These are phyloP conservation scores for Dunaliella sp. DNA, from an alignment of 139 green algal genomes.

Conservation along the genomic window DNA sequence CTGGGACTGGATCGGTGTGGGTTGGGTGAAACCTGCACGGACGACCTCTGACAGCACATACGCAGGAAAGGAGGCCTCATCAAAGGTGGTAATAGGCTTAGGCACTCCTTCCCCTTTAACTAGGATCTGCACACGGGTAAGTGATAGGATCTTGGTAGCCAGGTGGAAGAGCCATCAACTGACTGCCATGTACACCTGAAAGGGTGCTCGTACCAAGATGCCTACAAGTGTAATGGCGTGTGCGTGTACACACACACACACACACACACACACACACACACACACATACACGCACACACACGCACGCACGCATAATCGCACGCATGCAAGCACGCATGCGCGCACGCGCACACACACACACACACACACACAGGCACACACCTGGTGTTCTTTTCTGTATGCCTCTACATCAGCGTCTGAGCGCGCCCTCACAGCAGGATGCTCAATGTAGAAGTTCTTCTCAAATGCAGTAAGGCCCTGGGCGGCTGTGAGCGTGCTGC, in stretches of 20 bases:
- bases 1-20: constrained; percentile 85
- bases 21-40: constrained; percentile 76
- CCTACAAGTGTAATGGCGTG: neutral
- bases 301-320: too few relatives aligned
- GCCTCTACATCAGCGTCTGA: constrained; percentile 62
- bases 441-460: constrained; percentile 73
- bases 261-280: neutral
- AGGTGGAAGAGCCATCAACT: constrained; percentile 4
- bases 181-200: neutral
- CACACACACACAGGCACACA: constrained; percentile 45
- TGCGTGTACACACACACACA: neutral
- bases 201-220: neutral
- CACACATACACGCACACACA: constrained; percentile 1
- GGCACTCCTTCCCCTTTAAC: constrained; percentile 73
- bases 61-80: constrained; percentile 75
- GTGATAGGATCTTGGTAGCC: neutral
- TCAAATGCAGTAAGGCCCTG: constrained; percentile 72
- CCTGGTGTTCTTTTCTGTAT: constrained; percentile 76
- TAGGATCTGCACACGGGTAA: constrained; percentile 46
- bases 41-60: constrained; percentile 86
- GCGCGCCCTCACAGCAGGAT: constrained; percentile 73
- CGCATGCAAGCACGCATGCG: neutral
- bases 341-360: constrained; percentile 73
- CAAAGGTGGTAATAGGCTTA: constrained; percentile 72
- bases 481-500: neutral